Percentiles rank a stretch among this genome's conserved stretches.
Conservation (phyloP, 768 basidiomycete genomes). For the Steccherinum ochraceum region DNA sequence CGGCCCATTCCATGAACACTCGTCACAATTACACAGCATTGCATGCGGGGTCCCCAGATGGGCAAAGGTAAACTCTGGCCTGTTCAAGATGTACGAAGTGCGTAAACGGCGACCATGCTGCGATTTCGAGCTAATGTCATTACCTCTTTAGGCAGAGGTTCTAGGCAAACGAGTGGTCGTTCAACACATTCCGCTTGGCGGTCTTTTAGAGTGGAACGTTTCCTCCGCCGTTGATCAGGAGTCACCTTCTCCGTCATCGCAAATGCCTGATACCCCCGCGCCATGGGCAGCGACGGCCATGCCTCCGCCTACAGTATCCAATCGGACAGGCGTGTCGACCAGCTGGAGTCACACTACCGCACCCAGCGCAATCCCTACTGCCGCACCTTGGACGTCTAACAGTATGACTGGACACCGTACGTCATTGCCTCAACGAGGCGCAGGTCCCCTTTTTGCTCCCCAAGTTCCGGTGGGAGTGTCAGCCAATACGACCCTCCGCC, state of each 20-base stretch:
- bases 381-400: not conserved
- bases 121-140: not conserved
- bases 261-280: not conserved
- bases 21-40: constrained; percentile 83
- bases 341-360: no score
- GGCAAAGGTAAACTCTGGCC: constrained; percentile 83
- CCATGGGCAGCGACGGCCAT: not conserved
- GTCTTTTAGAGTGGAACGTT: constrained; percentile 63
- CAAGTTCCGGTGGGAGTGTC: not conserved
- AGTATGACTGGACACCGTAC: not conserved
- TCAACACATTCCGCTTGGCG: constrained; percentile 86
- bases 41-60: constrained; percentile 86
- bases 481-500: not conserved
- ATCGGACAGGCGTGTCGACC: no score
- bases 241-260: no score
- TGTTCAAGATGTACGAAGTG: constrained; percentile 95
- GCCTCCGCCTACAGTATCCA: not conserved
- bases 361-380: not conserved
- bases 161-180: constrained; percentile 94
- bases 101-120: constrained; percentile 14
- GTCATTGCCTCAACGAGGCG: not conserved
- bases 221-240: no score
- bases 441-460: not conserved
- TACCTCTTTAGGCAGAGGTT: constrained; percentile 68
- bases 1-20: constrained; percentile 90